A percentile compares a stretch with the other conserved stretches of the same genome.
Evolutionary conservation across 306 rosid genomes (phyloP).

Genomic region (Rosa chinensis): DNA sequence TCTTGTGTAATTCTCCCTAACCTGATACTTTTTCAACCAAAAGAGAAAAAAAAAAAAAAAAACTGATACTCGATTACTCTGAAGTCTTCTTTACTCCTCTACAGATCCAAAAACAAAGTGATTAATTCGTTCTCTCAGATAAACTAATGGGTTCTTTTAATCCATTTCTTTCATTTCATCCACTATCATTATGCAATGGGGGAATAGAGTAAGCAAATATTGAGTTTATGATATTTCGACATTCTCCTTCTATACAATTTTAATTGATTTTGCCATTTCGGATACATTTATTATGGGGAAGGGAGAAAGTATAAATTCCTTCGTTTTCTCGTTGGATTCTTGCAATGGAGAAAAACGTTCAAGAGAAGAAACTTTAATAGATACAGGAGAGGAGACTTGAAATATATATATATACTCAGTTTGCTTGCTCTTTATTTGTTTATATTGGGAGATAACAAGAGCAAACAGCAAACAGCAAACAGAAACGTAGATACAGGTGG

Average conservation of each 20-base stretch:
- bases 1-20: too few species aligned
- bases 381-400: neutral
- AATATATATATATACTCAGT: neutral
- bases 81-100: neutral
- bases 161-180: neutral
- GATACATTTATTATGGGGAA: neutral
- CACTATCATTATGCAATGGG: neutral
- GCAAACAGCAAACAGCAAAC: neutral
- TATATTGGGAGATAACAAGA: neutral
- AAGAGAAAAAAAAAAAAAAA: too few species aligned
- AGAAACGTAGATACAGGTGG: constrained; percentile 4
- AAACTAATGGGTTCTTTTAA: neutral
- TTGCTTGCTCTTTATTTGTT: neutral
- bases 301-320: neutral
- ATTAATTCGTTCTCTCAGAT: neutral
- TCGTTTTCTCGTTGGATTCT: neutral
- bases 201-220: neutral
- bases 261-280: neutral
- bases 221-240: neutral
- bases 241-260: neutral
- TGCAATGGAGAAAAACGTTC: neutral
- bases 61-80: neutral
- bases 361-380: neutral
- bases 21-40: neutral
- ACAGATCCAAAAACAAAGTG: neutral